phyloP scores from a whole-genome alignment of 371 early-diverging fungal species.

The Mortierella sp. region DNA sequence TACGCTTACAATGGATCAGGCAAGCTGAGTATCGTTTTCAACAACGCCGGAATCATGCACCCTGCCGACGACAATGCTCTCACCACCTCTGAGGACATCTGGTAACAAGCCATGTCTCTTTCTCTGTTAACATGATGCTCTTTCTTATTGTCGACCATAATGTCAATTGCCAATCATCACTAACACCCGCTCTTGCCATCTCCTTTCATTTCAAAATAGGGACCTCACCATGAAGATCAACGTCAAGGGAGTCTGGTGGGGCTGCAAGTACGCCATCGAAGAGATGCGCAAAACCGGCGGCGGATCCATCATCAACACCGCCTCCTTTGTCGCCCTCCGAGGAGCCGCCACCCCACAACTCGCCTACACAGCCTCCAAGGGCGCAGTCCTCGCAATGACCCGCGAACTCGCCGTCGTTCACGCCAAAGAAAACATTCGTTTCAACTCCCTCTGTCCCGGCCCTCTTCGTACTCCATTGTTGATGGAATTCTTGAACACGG shows the following conservation, averaged over 20 bases:
- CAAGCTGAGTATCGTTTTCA: conserved; percentile 87
- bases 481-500: conserved; percentile 90
- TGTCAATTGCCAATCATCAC: neutral
- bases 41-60: conserved; percentile 95
- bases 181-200: neutral
- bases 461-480: conserved; percentile 87
- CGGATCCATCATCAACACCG: conserved; percentile 91
- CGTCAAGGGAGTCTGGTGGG: conserved; percentile 95
- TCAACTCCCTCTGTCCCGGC: conserved; percentile 92
- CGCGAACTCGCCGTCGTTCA: conserved; percentile 91
- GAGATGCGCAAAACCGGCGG: conserved; percentile 83
- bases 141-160: too few relatives aligned
- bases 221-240: conserved; percentile 86
- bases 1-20: conserved; percentile 50
- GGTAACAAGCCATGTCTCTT: conserved; percentile 63
- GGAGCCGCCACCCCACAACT: conserved; percentile 94
- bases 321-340: conserved; percentile 86
- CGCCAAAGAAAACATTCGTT: conserved; percentile 91
- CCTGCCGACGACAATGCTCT: conserved; percentile 87
- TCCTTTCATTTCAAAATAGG: conserved; percentile 50
- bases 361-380: conserved; percentile 93
- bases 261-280: conserved; percentile 87
- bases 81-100: conserved; percentile 83
- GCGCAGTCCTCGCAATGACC: conserved; percentile 91
- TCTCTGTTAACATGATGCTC: neutral